Percentiles rank a stretch among this genome's conserved stretches.
phyloP scores from a whole-genome alignment of 192 early-diverging fungal species.

The Backusella macrospora region DNA sequence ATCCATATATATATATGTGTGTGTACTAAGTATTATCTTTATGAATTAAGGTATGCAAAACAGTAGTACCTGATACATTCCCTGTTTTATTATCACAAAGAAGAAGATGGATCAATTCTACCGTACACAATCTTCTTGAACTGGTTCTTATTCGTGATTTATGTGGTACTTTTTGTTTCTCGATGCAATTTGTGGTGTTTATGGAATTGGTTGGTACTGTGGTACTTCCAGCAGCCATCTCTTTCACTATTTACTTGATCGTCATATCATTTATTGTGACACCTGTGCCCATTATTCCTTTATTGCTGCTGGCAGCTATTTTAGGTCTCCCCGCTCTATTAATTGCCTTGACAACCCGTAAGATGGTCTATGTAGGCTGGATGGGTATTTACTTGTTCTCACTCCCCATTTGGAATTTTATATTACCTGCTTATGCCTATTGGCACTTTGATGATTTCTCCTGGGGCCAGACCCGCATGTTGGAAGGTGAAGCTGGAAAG shows the following conservation, averaged over 20 bases:
- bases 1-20: background rate
- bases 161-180: constrained; percentile 91
- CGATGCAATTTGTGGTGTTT: constrained; percentile 95
- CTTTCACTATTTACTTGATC: constrained; percentile 83
- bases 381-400: constrained; percentile 63
- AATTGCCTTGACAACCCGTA: constrained; percentile 85
- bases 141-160: constrained; percentile 80
- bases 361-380: constrained; percentile 88
- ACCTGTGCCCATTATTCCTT: constrained; percentile 59
- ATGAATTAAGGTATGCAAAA: constrained; percentile 60
- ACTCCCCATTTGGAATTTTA: constrained; percentile 80
- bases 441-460: constrained; percentile 92
- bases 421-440: constrained; percentile 79
- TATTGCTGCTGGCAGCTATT: constrained; percentile 78
- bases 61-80: constrained; percentile 71
- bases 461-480: constrained; percentile 81
- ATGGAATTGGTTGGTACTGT: constrained; percentile 94
- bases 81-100: constrained; percentile 74
- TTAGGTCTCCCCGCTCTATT: constrained; percentile 89
- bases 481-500: constrained; percentile 59
- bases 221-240: constrained; percentile 88
- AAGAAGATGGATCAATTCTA: constrained; percentile 88
- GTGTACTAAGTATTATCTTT: background rate
- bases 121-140: constrained; percentile 84
- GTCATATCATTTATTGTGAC: constrained; percentile 73